Evolutionary conservation across 495 filamentous ascomycete species (phyloP), one percentile per base, ranked within the genome.

Genomic region (Aspergillus ostianus): DNA sequence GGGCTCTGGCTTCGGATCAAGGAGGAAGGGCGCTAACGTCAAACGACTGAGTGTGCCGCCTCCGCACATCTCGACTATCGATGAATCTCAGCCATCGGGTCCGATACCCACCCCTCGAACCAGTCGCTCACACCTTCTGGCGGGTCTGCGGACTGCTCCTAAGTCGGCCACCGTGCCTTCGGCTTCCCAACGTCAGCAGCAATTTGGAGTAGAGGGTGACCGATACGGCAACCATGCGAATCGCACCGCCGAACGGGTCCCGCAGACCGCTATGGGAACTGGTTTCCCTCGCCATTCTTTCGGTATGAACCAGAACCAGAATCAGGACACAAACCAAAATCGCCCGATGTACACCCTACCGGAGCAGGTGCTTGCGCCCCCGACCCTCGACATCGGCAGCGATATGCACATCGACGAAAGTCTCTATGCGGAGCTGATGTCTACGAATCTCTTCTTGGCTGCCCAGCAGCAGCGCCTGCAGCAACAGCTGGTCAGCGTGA

Each of bases 41-140:
- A 97, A 96, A 78, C 90, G 90, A 59, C 80, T 96, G 70, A 88
- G 80, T 67, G 75, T 88, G 36, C 83, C 84, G 58, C 82, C 79
- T 10, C 80, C 85, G 47, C 82, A 82, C 65, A 79, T 87, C 58
- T 79, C 81, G 47, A 81, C 84, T 47, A 80, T 94, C 80, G 69
- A 90, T 83, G 84, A 92, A 82, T 69, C 73, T 61, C 66, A 81
- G 80, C 61, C 85, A 72, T 77, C 73, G 68, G 58, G 74, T 65
- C 52, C 73, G 21, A 53, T 77, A 63, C 57, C 90, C 9, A 96
- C 93, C 36, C 94, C 94, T 21, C 86, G 93, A 67, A 98, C 93
- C 53, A 97, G 92, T 73, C 91, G 94, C 60, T 93, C 90, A 62
- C 93, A 97, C 69, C 82, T 99, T 65, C 84, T 99, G 70, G 94